Conservation (phyloP, 495 filamentous ascomycete genomes). For the Wilcoxina mikolae region DNA sequence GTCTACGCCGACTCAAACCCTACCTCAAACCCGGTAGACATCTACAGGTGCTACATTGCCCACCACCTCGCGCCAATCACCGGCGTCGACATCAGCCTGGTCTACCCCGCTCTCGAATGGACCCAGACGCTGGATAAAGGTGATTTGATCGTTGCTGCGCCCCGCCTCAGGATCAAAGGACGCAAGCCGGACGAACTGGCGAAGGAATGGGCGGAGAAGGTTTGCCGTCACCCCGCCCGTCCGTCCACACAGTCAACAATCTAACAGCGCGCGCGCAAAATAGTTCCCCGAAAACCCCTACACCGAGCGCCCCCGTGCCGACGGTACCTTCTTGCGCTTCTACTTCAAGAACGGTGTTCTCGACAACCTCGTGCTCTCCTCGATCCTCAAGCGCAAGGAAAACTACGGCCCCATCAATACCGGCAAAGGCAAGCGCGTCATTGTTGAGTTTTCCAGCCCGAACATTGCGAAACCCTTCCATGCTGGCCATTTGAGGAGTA, state of each 20-base stretch:
- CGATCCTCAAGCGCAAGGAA: conserved; percentile 45
- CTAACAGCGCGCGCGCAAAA: too few relatives aligned
- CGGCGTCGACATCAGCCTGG: conserved; percentile 55
- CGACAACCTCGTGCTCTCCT: conserved; percentile 44
- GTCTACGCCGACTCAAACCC: conserved; percentile 45
- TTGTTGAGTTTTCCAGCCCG: conserved; percentile 45
- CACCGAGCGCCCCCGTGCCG: conserved; percentile 47
- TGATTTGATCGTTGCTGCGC: conserved; percentile 66
- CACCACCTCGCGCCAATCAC: conserved; percentile 56
- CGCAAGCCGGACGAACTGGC: conserved; percentile 62
- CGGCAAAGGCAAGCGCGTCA: conserved; percentile 48
- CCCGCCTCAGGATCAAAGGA: conserved; percentile 66
- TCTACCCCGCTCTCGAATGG: conserved; percentile 68
- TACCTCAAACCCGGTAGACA: conserved; percentile 66
- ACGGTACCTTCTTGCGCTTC: conserved; percentile 63
- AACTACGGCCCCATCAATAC: conserved; percentile 55
- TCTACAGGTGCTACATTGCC: conserved; percentile 74
- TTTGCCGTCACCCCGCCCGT: too few relatives aligned
- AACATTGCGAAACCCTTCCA: conserved; percentile 58
- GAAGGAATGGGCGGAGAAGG: conserved; percentile 55
- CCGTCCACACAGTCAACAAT: too few relatives aligned
- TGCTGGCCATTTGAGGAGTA: conserved; percentile 50
- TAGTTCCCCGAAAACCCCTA: conserved; percentile 62
- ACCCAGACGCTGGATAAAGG: conserved; percentile 77
- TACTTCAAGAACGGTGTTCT: conserved; percentile 54